Evolutionary conservation across 2,329 filamentous ascomycete species (phyloP).

Genomic region (Exophiala sp.): DNA sequence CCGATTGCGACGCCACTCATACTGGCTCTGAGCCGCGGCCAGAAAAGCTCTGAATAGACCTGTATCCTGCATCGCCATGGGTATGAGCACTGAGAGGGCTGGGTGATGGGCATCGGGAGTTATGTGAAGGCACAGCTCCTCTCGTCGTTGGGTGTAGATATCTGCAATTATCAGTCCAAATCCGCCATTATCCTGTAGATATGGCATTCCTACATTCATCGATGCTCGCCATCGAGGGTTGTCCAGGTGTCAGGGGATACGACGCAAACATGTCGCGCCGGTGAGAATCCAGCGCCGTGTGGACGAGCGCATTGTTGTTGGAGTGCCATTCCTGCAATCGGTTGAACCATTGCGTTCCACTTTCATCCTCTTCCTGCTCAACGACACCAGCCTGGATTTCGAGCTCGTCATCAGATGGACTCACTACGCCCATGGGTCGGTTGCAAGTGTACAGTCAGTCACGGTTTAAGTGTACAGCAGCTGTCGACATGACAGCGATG

Average conservation of each 20-base stretch:
- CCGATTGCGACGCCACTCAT: slow-evolving; percentile 19
- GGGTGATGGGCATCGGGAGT: slow-evolving; percentile 18
- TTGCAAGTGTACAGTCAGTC: neutral
- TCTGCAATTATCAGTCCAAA: slow-evolving; percentile 5
- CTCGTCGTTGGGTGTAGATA: slow-evolving; percentile 5
- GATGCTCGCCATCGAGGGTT: slow-evolving; percentile 8
- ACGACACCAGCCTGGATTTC: neutral
- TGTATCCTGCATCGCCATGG: slow-evolving; percentile 19
- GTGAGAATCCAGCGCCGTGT: slow-evolving; percentile 14
- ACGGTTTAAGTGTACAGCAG: neutral
- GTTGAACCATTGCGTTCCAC: neutral
- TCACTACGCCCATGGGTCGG: neutral
- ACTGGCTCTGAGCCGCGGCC: slow-evolving; percentile 18
- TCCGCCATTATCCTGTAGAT: neutral
- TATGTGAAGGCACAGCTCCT: slow-evolving; percentile 17
- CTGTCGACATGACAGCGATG: neutral
- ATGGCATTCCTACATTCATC: slow-evolving; percentile 19
- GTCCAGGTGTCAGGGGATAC: slow-evolving; percentile 8
- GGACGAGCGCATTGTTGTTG: slow-evolving; percentile 12
- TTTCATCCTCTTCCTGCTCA: neutral
- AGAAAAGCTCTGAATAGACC: slow-evolving; percentile 17
- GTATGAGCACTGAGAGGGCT: slow-evolving; percentile 17
- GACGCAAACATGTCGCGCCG: slow-evolving; percentile 16
- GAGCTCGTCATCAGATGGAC: neutral
- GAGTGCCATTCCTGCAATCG: neutral